Percentiles rank a stretch among this genome's conserved stretches.
These are phyloP conservation scores for Penicillium frequentans DNA, from an alignment of 2,329 filamentous ascomycete genomes.

Conservation along the genomic window DNA sequence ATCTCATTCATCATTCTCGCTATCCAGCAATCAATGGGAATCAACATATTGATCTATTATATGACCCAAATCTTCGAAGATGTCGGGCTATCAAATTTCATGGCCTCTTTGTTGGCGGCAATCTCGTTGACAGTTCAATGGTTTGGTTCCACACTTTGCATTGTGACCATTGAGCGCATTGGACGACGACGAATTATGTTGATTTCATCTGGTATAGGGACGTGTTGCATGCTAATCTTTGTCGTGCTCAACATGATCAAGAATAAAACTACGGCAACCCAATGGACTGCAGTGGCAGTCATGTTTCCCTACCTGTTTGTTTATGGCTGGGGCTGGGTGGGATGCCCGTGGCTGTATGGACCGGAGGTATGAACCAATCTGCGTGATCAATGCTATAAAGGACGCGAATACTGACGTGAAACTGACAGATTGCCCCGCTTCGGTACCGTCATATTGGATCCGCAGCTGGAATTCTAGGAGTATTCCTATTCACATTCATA, in stretches of 20 bases:
- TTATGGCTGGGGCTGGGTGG: conserved; percentile 17
- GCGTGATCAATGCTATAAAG: background rate
- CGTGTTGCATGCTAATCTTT: conserved; percentile 13
- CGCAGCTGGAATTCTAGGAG: conserved; percentile 2
- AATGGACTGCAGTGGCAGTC: conserved; percentile 10
- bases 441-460: conserved; percentile 10
- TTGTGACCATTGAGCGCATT: conserved; percentile 4
- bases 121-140: background rate
- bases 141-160: conserved; percentile 1
- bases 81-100: conserved; percentile 25
- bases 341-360: conserved; percentile 10
- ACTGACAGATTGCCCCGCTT: conserved; percentile 10
- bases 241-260: conserved; percentile 5
- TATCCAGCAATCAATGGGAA: conserved; percentile 30
- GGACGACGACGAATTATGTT: conserved; percentile 6
- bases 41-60: conserved; percentile 36
- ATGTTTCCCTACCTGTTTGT: conserved; percentile 14
- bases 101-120: conserved; percentile 20
- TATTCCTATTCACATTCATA: conserved; percentile 6
- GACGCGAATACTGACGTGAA: background rate
- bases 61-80: conserved; percentile 32
- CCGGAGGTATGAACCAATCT: conserved; percentile 3
- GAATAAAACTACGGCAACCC: conserved; percentile 10
- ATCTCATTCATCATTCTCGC: conserved; percentile 38
- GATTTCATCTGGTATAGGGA: background rate